A percentile compares a stretch with the other conserved stretches of the same genome.
phyloP scores from a whole-genome alignment of 2,329 filamentous ascomycete species.

The Alternaria triticina region DNA sequence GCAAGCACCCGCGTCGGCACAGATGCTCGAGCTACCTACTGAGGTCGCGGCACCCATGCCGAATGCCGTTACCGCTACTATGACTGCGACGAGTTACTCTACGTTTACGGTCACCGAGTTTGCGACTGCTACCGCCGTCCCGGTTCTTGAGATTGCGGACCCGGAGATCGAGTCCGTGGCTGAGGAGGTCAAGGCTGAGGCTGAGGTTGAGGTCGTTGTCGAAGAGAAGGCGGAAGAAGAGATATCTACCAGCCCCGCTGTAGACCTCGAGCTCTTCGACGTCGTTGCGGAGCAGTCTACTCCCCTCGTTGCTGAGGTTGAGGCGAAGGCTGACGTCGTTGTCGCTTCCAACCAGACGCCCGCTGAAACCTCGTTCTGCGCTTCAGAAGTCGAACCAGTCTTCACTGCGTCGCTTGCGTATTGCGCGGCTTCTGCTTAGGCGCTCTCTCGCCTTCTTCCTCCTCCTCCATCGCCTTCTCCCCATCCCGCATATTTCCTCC shows the following conservation, averaged over 20 bases:
- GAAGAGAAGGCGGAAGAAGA: neutral
- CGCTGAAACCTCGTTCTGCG: neutral
- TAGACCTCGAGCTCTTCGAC: neutral
- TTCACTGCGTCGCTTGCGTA: neutral
- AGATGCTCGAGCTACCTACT: neutral
- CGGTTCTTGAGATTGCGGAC: neutral
- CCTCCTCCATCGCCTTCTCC: neutral
- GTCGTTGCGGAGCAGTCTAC: neutral
- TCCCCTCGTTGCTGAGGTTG: neutral
- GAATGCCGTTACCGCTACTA: conserved; percentile 28
- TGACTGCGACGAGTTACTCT: conserved; percentile 32
- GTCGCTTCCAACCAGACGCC: neutral
- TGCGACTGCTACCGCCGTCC: conserved; percentile 9
- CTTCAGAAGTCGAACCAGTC: neutral
- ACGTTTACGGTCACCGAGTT: conserved; percentile 37
- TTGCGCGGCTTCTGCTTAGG: neutral
- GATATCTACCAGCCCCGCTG: neutral
- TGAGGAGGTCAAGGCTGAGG: neutral
- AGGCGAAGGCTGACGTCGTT: neutral
- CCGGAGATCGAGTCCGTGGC: neutral
- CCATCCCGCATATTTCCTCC: neutral
- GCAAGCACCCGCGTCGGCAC: conserved; percentile 5
- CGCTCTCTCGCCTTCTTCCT: neutral
- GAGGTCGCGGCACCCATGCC: conserved; percentile 6
- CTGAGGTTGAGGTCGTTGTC: neutral